A percentile compares a stretch with the other conserved stretches of the same genome.
These are phyloP conservation scores for Dactylellina haptotyla DNA, from an alignment of 2,329 filamentous ascomycete species.

Conservation along the genomic window DNA sequence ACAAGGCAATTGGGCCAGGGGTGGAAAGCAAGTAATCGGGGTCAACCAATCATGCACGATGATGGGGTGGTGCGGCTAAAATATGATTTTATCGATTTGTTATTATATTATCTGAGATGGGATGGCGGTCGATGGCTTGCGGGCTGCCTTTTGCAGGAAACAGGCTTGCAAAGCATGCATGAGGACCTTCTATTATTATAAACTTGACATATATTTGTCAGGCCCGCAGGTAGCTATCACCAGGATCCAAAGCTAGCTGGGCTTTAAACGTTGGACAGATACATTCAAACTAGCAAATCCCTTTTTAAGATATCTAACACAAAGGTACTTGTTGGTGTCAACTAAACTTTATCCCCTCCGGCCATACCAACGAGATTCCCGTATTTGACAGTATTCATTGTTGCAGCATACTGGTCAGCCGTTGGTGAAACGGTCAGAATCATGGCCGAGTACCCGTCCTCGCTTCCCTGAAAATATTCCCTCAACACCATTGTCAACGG, in stretches of 20 bases:
- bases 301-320: background rate
- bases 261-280: background rate
- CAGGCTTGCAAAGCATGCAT: background rate
- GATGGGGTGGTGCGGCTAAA: background rate
- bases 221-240: background rate
- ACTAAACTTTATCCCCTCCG: conserved; percentile 51
- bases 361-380: conserved; percentile 62
- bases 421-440: conserved; percentile 63
- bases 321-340: background rate
- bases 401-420: conserved; percentile 61
- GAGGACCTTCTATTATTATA: background rate
- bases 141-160: background rate
- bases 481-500: conserved; percentile 64
- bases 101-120: too few relatives aligned
- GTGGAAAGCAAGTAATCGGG: background rate
- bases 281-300: too few relatives aligned
- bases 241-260: background rate
- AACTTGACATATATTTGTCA: background rate
- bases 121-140: too few relatives aligned
- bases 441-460: conserved; percentile 60
- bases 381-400: conserved; percentile 64
- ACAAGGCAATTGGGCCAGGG: background rate
- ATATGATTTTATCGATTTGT: background rate
- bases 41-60: background rate
- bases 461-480: conserved; percentile 60